Conservation (phyloP, 2,329 filamentous ascomycete species). For the Nemania bipapillata region DNA sequence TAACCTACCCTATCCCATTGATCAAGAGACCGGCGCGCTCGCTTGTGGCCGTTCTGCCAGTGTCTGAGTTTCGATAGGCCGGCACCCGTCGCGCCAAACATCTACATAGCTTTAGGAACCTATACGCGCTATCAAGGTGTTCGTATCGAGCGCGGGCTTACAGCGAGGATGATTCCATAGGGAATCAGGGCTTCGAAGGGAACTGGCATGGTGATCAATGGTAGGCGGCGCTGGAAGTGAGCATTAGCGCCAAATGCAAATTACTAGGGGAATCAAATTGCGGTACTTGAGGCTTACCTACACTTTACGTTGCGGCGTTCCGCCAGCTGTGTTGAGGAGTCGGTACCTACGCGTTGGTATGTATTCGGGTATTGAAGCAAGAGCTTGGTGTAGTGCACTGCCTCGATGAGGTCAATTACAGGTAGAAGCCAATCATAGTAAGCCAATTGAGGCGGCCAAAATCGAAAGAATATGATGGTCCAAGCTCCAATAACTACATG, state of each 20-base stretch:
- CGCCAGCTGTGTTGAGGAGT: slow-evolving; percentile 11
- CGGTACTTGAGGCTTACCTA: background rate
- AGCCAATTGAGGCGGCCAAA: slow-evolving; percentile 12
- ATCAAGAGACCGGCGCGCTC: slow-evolving; percentile 68
- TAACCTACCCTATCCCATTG: slow-evolving; percentile 70
- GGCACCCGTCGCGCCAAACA: slow-evolving; percentile 71
- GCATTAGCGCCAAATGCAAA: slow-evolving; percentile 6
- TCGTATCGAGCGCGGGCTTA: slow-evolving; percentile 55
- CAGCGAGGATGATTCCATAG: slow-evolving; percentile 71
- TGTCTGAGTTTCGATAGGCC: slow-evolving; percentile 67
- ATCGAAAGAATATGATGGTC: slow-evolving; percentile 7
- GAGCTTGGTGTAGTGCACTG: background rate
- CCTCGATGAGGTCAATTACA: slow-evolving; percentile 26
- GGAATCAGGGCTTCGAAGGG: slow-evolving; percentile 73
- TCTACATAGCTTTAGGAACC: slow-evolving; percentile 57
- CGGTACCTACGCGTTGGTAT: slow-evolving; percentile 11
- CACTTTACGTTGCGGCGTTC: slow-evolving; percentile 17
- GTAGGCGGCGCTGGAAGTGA: slow-evolving; percentile 13
- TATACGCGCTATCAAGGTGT: slow-evolving; percentile 14
- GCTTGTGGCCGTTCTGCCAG: slow-evolving; percentile 70
- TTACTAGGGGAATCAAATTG: background rate
- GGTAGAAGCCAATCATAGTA: slow-evolving; percentile 17
- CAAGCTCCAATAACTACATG: slow-evolving; percentile 28
- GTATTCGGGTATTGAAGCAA: slow-evolving; percentile 18
- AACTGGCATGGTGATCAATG: slow-evolving; percentile 64